Base-by-base conservation (phyloP, 2,329 filamentous ascomycete species). In the Trichoderma koningii region DNA sequence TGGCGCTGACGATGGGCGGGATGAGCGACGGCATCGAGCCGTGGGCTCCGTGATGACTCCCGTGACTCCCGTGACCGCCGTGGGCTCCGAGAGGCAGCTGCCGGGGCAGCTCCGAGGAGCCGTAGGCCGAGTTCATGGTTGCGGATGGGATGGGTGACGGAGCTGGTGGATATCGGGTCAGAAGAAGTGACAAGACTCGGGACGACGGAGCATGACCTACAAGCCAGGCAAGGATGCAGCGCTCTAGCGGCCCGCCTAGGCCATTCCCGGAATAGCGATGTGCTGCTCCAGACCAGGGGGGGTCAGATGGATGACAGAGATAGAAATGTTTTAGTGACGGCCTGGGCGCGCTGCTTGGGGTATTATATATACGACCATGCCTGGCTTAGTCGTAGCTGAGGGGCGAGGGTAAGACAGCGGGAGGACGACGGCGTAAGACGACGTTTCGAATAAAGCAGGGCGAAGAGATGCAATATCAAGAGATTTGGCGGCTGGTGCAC, bases 71-170 rank as follows among this genome's bases (percentile, higher is more conserved):
- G 38, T 30, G 28, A 7, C 6, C 28, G 47, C 70, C 70, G 52
- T 69, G 65, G 48, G 68, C 67, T 23, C 70, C 63, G 60, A 73
- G 63, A 55, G 74, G 71, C 65, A 73, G 69, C 60, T 72, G 73
- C 69, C 76, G 75, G 50, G 74, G 70, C 71, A 74, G 72, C 62
- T 75, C 71, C 60, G 73, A 66, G 44, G 68, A 71, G 52, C 70
- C 71, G 65, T 76, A 76, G 67, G 69, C 65, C 38, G 72, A 71
- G 65, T 74, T 75, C 75, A 76, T 76, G 66, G 55, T 56, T 62
- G 53, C n/a, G 42, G 45, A 28, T 41, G 42, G 38, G 59, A 63
- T 47, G 41, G 59, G 53, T 26, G 28, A 50, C 56, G 44, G 38
- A 7, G 21, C 30, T 30, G 30, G 50, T 62, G 48, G 48, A 53